phyloP scores from a whole-genome alignment of 2,329 filamentous ascomycete species.

The Epichloe typhina region DNA sequence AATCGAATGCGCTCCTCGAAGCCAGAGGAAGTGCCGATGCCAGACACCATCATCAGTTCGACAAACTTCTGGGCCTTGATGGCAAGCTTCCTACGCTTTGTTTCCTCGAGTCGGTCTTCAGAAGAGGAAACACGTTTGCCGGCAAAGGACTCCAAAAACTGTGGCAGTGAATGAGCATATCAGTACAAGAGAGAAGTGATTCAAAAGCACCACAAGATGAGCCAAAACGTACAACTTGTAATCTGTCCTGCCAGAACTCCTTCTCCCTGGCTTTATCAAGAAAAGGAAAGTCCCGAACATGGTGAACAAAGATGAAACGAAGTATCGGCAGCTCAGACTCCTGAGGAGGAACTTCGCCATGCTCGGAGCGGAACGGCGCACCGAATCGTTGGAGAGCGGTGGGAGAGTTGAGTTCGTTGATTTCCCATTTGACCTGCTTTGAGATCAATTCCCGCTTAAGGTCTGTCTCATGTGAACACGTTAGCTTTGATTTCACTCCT shows the following conservation, averaged over 20 bases:
- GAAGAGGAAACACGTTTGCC: conserved; percentile 95
- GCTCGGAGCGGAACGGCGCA: conserved; percentile 84
- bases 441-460: conserved; percentile 91
- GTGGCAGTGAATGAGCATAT: not conserved
- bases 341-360: conserved; percentile 81
- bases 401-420: conserved; percentile 83
- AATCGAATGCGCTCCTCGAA: conserved; percentile 97
- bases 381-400: conserved; percentile 92
- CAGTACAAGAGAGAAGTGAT: not conserved
- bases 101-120: conserved; percentile 90
- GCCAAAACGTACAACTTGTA: conserved; percentile 63
- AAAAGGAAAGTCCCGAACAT: conserved; percentile 96
- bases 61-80: conserved; percentile 90
- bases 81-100: conserved; percentile 84
- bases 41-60: conserved; percentile 99
- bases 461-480: conserved; percentile 37
- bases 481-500: conserved; percentile 9
- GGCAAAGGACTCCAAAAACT: conserved; percentile 96
- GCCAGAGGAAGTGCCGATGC: conserved; percentile 85
- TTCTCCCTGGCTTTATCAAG: conserved; percentile 94
- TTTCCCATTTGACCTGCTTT: conserved; percentile 80
- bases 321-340: conserved; percentile 90
- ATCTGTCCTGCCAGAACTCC: conserved; percentile 98
- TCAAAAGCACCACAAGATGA: not conserved
- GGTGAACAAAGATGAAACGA: conserved; percentile 93